Percentiles rank a stretch among this genome's conserved stretches.
phyloP scores from a whole-genome alignment of 495 filamentous ascomycete genomes.

The Annulohypoxylon bovei region DNA sequence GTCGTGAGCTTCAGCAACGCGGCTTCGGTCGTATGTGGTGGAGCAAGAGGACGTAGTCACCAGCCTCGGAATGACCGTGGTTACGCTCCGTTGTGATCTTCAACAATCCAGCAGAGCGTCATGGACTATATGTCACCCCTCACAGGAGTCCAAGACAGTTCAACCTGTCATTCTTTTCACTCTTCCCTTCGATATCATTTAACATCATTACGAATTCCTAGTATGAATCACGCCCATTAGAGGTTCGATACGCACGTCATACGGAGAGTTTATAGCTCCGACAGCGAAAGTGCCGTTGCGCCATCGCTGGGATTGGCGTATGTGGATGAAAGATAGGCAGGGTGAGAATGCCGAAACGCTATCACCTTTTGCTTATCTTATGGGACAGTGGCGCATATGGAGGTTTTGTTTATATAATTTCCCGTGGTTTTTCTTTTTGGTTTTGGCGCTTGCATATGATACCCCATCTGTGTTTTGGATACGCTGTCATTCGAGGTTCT shows the following conservation, averaged over 20 bases:
- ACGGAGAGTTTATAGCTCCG: slow-evolving; percentile 41
- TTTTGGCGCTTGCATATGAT: slow-evolving; percentile 57
- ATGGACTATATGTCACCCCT: slow-evolving; percentile 17
- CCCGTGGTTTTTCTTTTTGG: slow-evolving; percentile 31
- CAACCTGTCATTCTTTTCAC: slow-evolving; percentile 44
- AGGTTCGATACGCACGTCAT: slow-evolving; percentile 36
- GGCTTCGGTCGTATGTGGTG: slow-evolving; percentile 71
- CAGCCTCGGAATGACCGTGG: slow-evolving; percentile 19
- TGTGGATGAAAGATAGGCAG: slow-evolving; percentile 31
- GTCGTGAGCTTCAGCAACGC: slow-evolving; percentile 72
- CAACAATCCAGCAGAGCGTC: slow-evolving; percentile 40
- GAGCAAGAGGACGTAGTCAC: slow-evolving; percentile 32
- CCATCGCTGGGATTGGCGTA: slow-evolving; percentile 52
- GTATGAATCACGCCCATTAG: slow-evolving; percentile 33
- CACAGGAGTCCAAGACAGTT: slow-evolving; percentile 28
- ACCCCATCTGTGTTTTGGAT: slow-evolving; percentile 68
- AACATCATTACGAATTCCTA: slow-evolving; percentile 25
- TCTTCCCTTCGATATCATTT: slow-evolving; percentile 41
- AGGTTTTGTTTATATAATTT: slow-evolving; percentile 28
- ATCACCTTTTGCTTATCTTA: slow-evolving; percentile 44
- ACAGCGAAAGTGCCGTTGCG: slow-evolving; percentile 56
- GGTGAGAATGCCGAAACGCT: slow-evolving; percentile 58
- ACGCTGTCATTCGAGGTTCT: slow-evolving; percentile 52
- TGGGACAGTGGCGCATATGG: slow-evolving; percentile 31
- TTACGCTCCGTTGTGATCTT: slow-evolving; percentile 22